These are phyloP conservation scores for Amauroascus verrucosus DNA, from an alignment of 2,329 filamentous ascomycete genomes.

Conservation along the genomic window DNA sequence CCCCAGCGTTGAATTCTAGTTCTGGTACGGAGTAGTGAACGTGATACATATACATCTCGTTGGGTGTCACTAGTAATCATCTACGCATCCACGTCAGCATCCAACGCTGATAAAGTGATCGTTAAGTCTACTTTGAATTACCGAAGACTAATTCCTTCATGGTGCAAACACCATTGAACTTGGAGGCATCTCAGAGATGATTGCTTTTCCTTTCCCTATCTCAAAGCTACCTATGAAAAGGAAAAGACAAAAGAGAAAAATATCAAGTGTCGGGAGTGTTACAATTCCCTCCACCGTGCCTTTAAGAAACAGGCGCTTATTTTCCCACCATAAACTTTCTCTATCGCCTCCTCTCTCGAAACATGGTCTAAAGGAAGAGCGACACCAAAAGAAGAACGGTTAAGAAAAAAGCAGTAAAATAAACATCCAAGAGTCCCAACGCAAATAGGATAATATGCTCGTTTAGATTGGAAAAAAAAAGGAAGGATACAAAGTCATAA, in stretches of 20 bases:
- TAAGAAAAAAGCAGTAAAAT: conserved; percentile 11
- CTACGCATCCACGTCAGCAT: too few species aligned
- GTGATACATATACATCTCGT: too few species aligned
- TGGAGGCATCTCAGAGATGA: not conserved
- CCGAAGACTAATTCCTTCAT: not conserved
- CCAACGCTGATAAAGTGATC: too few species aligned
- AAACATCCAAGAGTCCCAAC: conserved; percentile 8
- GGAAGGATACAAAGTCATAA: not conserved
- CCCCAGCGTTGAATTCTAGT: too few species aligned
- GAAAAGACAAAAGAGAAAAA: not conserved
- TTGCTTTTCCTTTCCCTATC: not conserved
- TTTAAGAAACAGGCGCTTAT: conserved; percentile 19
- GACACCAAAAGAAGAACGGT: not conserved
- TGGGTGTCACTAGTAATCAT: too few species aligned
- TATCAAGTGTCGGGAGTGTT: not conserved
- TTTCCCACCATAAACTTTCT: conserved; percentile 7
- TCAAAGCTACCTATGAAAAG: not conserved
- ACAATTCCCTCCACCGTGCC: conserved; percentile 13
- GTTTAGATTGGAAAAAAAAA: not conserved
- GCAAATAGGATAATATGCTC: conserved; percentile 4
- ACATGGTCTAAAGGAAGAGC: not conserved
- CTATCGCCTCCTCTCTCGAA: not conserved
- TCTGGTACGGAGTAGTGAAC: too few species aligned
- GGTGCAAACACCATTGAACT: not conserved
- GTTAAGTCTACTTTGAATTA: too few species aligned